Conservation (phyloP, 768 basidiomycete genomes). For the Mrakia frigida region DNA sequence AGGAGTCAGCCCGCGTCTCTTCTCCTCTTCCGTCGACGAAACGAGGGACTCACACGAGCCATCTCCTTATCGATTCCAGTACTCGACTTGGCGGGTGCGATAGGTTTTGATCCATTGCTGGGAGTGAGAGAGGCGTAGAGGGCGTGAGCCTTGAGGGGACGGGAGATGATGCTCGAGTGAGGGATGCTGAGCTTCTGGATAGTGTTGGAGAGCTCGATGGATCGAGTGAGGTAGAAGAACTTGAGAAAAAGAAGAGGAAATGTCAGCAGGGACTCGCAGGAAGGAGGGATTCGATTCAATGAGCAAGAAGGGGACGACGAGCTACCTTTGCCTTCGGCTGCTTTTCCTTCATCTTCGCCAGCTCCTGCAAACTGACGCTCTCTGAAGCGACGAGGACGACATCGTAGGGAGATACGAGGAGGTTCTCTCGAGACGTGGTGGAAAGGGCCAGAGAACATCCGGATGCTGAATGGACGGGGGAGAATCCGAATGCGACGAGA, state of each 20-base stretch:
- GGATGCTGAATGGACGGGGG: not conserved
- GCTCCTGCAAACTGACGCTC: not conserved
- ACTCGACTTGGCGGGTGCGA: not conserved
- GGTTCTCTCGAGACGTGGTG: not conserved
- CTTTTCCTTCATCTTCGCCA: not conserved
- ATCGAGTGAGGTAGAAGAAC: constrained; percentile 10
- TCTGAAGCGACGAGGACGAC: not conserved
- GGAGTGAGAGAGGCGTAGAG: not conserved
- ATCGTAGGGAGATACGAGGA: not conserved
- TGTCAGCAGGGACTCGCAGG: not conserved
- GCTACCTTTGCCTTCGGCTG: constrained; percentile 17
- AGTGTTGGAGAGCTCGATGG: not conserved
- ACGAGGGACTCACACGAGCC: not conserved
- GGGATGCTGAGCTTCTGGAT: not conserved
- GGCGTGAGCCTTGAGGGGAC: constrained; percentile 10
- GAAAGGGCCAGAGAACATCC: not conserved
- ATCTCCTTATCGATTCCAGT: constrained; percentile 11
- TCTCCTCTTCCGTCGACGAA: too few relatives aligned
- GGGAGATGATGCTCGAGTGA: not conserved
- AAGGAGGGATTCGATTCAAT: not conserved
- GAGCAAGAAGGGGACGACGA: not conserved
- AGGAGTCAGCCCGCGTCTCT: not conserved
- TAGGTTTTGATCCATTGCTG: not conserved
- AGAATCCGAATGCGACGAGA: not conserved
- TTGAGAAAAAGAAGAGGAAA: not conserved